Evolutionary conservation across 441 rosid species (phyloP).

Genomic region (Bruguiera hainesii): DNA sequence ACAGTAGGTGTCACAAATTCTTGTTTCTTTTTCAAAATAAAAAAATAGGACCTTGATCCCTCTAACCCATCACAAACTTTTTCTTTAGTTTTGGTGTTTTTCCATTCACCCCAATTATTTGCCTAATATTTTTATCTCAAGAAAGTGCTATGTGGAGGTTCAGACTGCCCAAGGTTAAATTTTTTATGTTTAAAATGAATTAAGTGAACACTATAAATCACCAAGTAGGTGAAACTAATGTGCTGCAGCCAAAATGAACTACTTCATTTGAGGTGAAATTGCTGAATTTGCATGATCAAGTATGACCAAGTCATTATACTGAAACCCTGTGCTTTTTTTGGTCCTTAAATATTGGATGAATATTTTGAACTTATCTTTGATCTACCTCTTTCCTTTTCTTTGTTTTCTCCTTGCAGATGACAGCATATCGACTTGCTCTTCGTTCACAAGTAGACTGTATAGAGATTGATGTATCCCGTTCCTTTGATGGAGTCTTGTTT

Average conservation of each 20-base stretch:
- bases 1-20: slow-evolving; percentile 40
- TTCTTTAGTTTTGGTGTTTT: too few species aligned
- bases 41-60: not conserved
- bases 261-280: not conserved
- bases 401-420: slow-evolving; percentile 43
- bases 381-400: slow-evolving; percentile 12
- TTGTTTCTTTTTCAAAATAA: not conserved
- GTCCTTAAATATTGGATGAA: not conserved
- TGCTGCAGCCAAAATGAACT: not conserved
- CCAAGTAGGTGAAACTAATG: not conserved
- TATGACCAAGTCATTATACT: too few species aligned
- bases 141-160: too few species aligned
- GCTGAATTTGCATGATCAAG: not conserved
- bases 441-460: slow-evolving; percentile 80
- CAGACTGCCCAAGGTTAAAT: too few species aligned
- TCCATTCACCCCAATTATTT: too few species aligned
- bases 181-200: too few species aligned
- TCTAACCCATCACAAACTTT: too few species aligned
- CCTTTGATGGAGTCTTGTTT: slow-evolving; percentile 80
- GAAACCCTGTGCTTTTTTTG: not conserved
- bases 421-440: slow-evolving; percentile 68
- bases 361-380: not conserved
- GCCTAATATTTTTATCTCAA: too few species aligned
- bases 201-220: too few species aligned
- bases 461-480: slow-evolving; percentile 94